Base-by-base conservation (phyloP, 2,329 filamentous ascomycete species). In the Lojkania enalia region DNA sequence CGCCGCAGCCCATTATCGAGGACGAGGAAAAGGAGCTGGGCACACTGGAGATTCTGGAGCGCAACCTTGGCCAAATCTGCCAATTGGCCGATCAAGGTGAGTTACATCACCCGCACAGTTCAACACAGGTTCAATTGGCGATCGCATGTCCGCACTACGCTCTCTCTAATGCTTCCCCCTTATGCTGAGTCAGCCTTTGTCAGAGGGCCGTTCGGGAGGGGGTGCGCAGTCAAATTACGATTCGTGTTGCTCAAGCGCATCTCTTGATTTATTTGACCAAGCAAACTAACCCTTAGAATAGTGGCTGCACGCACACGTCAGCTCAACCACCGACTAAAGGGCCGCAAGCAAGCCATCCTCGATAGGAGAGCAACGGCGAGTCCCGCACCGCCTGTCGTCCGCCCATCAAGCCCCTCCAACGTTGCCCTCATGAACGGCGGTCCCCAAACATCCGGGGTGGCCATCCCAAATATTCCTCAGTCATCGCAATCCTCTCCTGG, bases 11-110 rank as follows among this genome's bases (percentile, higher is more conserved):
- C 1, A 85, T 94, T 37, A 83, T 87, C 46, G 89, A 95, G 63
- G 90, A 95, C 62, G 90, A 95, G 70, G 83, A 86, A 63, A 89
- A 90, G 54, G 90, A 96, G 65, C 71, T 95, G 27, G 88, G 85
- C 11, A 92, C 89, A 0, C 74, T 95, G 58, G 88, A 94, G 58
- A 91, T 95, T 39, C 70, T 95, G 20, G 88, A 95, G 69, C 83
- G 85, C 66, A 86, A 89, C 50, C 74, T 95, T 25, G 82, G 83
- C 27, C 80, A 87, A 54, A 80, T 95, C 32, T 90, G 88, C 55
- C 88, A 89, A 63, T 83, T 85, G 61, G 89, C 90, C 3, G 90
- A 95, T 63, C 86, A 89, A 74, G 84, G 79, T 81, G 65, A 56
- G 73, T 50, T 36, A 14, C n/a, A 23, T 46, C 19, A 9, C 14